phyloP scores from a whole-genome alignment of 768 basidiomycete species.

The Fibroporia radiculosa region DNA sequence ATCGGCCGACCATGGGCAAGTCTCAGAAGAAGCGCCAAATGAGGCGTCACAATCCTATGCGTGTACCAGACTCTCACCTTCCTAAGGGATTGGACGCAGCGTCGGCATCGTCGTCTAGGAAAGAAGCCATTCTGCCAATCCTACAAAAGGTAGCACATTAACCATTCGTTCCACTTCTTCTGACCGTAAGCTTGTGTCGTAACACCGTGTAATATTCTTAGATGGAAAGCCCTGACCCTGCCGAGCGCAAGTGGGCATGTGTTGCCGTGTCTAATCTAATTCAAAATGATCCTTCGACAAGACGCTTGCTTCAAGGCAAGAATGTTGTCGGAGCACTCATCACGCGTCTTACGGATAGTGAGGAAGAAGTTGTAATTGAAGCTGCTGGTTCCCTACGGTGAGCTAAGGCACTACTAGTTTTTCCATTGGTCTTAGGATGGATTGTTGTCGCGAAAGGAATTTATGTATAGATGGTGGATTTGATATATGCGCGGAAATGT shows the following conservation, averaged over 20 bases:
- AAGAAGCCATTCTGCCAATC: conserved; percentile 76
- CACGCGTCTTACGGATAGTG: conserved; percentile 77
- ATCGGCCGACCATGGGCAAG: conserved; percentile 71
- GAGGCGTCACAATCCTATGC: conserved; percentile 88
- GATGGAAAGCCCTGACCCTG: conserved; percentile 70
- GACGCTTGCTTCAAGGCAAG: conserved; percentile 83
- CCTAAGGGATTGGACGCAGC: conserved; percentile 75
- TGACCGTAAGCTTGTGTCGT: neutral
- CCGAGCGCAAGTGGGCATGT: conserved; percentile 92
- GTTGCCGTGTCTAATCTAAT: conserved; percentile 94
- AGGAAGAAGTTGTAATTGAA: conserved; percentile 88
- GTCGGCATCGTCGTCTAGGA: conserved; percentile 65
- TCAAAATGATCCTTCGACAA: conserved; percentile 89
- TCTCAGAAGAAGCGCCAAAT: conserved; percentile 80
- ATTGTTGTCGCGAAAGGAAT: conserved; percentile 47
- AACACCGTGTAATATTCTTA: conserved; percentile 18
- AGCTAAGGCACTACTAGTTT: neutral
- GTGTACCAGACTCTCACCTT: conserved; percentile 89
- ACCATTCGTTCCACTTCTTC: neutral
- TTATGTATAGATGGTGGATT: conserved; percentile 92
- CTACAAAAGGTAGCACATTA: conserved; percentile 88
- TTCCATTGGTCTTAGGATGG: neutral
- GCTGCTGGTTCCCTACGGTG: conserved; percentile 84
- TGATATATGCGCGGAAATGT: conserved; percentile 95
- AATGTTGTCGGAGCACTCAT: conserved; percentile 85